These are phyloP conservation scores for Bryopsis sp. DNA, from an alignment of 139 green algal genomes.

Conservation along the genomic window DNA sequence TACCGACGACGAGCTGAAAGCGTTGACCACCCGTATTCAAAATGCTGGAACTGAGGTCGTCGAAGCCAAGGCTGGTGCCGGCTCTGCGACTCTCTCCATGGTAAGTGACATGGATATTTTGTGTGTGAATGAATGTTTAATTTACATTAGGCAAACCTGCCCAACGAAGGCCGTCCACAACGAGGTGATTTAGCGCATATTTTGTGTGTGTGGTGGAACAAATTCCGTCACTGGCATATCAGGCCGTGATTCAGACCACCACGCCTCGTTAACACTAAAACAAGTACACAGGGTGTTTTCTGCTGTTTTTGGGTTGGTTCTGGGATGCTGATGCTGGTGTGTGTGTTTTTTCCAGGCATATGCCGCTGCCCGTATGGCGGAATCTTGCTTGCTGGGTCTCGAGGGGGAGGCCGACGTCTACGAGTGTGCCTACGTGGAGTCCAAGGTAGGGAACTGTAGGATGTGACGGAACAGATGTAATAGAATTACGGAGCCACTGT, in stretches of 20 bases:
- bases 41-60: conserved; percentile 85
- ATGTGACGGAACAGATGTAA: no score
- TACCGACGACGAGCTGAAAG: conserved; percentile 64
- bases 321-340: neutral
- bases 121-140: no score
- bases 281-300: conserved; percentile 3
- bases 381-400: conserved; percentile 69
- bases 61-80: conserved; percentile 74
- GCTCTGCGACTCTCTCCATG: conserved; percentile 84
- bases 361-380: conserved; percentile 68
- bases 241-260: neutral
- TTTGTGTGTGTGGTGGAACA: no score
- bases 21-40: conserved; percentile 75
- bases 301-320: neutral
- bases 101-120: no score
- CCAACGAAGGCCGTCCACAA: no score
- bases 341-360: conserved; percentile 46
- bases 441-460: conserved; percentile 28
- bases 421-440: conserved; percentile 63
- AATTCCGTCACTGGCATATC: no score
- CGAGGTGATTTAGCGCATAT: no score
- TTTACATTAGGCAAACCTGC: no score
- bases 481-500: no score
- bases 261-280: neutral
- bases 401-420: conserved; percentile 53